Conservation (phyloP, 441 rosid genomes). For the Gossypium laxum region DNA sequence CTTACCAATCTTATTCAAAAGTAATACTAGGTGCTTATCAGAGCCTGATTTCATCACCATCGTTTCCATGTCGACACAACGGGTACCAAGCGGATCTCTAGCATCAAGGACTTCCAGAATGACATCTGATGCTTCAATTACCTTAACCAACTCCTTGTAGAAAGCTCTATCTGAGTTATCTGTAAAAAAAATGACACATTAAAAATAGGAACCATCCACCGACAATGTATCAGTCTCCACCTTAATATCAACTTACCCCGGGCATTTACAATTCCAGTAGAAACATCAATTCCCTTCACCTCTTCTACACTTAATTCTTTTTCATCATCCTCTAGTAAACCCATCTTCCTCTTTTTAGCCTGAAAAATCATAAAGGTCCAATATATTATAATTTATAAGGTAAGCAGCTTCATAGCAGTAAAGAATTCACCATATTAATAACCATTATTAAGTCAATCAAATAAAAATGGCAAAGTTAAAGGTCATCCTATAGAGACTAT, state of each 20-base stretch:
- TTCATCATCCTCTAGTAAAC: conserved; percentile 43
- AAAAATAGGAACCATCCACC: conserved; percentile 1
- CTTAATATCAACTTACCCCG: conserved; percentile 38
- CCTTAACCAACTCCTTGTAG: conserved; percentile 87
- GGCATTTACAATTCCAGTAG: conserved; percentile 27
- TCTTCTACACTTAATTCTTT: conserved; percentile 23
- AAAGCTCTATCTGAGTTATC: conserved; percentile 81
- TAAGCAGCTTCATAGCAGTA: neutral
- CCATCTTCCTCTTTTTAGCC: conserved; percentile 75
- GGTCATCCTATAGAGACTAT: neutral
- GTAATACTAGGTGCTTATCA: conserved; percentile 67
- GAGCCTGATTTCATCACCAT: conserved; percentile 82
- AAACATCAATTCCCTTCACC: conserved; percentile 20
- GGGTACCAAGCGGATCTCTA: conserved; percentile 82
- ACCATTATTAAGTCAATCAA: neutral
- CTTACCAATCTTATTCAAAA: conserved; percentile 82
- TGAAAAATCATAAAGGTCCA: conserved; percentile 18
- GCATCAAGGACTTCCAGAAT: conserved; percentile 91
- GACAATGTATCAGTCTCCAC: neutral
- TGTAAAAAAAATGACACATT: conserved; percentile 18
- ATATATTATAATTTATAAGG: neutral
- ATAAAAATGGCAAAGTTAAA: neutral
- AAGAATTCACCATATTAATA: neutral
- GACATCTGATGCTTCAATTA: conserved; percentile 83
- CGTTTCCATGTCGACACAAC: conserved; percentile 87